Evolutionary conservation across 257 asterid species (phyloP), one percentile per base, ranked within the genome.

Genomic region (Phtheirospermum japonicum): DNA sequence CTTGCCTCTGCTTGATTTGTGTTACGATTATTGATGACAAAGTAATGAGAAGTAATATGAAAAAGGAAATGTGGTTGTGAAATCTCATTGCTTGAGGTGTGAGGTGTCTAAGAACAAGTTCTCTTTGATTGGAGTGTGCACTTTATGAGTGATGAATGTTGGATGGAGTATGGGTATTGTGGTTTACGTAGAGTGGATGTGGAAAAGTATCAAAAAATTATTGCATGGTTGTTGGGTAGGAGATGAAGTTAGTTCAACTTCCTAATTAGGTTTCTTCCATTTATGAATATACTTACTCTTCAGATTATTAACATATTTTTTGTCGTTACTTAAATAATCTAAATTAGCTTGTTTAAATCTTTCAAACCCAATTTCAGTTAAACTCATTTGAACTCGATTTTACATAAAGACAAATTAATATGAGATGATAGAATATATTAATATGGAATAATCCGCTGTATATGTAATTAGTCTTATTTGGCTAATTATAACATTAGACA

Each of bases 241-340:
- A 31, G 45, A n/a, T 58, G 17, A 30, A 58, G 40, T 49, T 67
- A 49, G 72, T 58, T 67, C 72, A 58, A 59, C 61, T 33, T 36
- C 72, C 66, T 45, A 58, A 12, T 26, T 20, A 20, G 1, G 4
- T 17, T 48, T 46, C 39, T 23, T 42, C 9, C n/a, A n/a, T n/a
- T n/a, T n/a, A n/a, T n/a, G n/a, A n/a, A n/a, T n/a, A n/a, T 52
- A 12, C 34, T 52, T 26, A 9, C 9, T 52, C 6, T 52, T 52
- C 36, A 52, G 6, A 19, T 19, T 31, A 18, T 50, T 17, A 19
- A 13, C 30, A 2, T 9, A n/a, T n/a, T n/a, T n/a, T n/a, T n/a
- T n/a, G n/a, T n/a, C n/a, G n/a, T n/a, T n/a, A n/a, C n/a, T n/a
- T n/a, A n/a, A n/a, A n/a, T n/a, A n/a, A n/a, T n/a, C n/a, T n/a